Conservation (phyloP, 495 filamentous ascomycete species). For the Opeltia flavorubescens region DNA sequence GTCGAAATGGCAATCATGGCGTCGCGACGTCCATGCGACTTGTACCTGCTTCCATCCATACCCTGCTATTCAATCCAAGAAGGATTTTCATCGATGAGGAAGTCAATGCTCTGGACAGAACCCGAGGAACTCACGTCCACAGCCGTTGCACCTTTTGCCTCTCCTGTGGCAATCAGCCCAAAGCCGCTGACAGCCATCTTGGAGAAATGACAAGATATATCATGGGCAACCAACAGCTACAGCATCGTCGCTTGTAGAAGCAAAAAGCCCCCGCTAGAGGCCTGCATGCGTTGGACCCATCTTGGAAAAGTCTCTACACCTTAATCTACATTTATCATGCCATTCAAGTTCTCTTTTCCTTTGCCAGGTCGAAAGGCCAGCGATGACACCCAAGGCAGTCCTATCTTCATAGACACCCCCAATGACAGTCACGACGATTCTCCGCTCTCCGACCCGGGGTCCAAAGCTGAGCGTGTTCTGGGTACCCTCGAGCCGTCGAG, state of each 20-base stretch:
- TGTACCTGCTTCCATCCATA: not conserved
- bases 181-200: no score
- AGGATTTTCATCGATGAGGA: not conserved
- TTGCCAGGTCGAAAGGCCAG: conserved; percentile 11
- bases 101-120: not conserved
- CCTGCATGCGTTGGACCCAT: not conserved
- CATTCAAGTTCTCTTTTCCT: conserved; percentile 17
- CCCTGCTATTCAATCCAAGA: not conserved
- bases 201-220: no score
- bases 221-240: no score
- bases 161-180: no score
- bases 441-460: conserved; percentile 11
- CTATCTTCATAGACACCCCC: conserved; percentile 9
- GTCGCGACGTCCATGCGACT: conserved; percentile 1
- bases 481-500: conserved; percentile 5
- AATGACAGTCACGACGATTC: conserved; percentile 8
- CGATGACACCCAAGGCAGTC: conserved; percentile 6
- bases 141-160: no score
- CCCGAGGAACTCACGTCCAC: not conserved
- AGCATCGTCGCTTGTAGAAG: no score
- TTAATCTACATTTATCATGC: conserved; percentile 6
- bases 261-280: not conserved
- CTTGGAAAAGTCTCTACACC: not conserved
- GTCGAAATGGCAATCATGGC: not conserved
- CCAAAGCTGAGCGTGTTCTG: conserved; percentile 14